Conservation (phyloP, 257 asterid genomes). For the Solanum etuberosum region DNA sequence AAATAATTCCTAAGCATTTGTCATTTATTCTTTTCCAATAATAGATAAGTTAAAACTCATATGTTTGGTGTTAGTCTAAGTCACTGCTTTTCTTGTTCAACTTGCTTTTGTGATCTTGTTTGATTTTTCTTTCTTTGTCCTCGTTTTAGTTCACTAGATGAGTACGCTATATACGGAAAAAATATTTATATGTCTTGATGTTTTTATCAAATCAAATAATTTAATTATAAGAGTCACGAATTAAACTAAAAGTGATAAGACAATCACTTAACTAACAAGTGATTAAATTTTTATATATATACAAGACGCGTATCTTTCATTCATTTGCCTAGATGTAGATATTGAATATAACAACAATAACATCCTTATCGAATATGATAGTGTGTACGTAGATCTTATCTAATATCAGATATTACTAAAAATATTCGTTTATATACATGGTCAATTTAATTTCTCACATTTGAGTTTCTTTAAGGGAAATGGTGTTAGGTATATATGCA, state of each 20-base stretch:
- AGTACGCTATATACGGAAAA: not conserved
- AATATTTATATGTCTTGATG: not conserved
- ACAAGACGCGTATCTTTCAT: not conserved
- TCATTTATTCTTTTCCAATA: not conserved
- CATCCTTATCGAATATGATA: accelerated
- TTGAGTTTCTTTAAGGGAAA: not conserved
- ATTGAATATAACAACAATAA: not conserved
- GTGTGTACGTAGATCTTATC: accelerated
- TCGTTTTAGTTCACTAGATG: not conserved
- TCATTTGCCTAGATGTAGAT: not conserved
- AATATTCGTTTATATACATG: not conserved
- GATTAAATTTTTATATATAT: not conserved
- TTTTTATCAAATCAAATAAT: not conserved
- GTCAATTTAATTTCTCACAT: not conserved
- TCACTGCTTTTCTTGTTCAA: not conserved
- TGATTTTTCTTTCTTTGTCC: not conserved
- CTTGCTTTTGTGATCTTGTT: not conserved
- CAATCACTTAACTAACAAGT: not conserved
- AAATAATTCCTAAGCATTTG: not conserved
- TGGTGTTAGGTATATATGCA: not conserved
- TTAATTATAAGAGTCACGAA: not conserved
- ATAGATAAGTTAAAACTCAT: not conserved
- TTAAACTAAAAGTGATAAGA: not conserved
- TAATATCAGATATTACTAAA: not conserved
- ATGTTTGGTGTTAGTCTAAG: not conserved